phyloP scores from a whole-genome alignment of 2,329 filamentous ascomycete genomes.

The Xylaria sp. region DNA sequence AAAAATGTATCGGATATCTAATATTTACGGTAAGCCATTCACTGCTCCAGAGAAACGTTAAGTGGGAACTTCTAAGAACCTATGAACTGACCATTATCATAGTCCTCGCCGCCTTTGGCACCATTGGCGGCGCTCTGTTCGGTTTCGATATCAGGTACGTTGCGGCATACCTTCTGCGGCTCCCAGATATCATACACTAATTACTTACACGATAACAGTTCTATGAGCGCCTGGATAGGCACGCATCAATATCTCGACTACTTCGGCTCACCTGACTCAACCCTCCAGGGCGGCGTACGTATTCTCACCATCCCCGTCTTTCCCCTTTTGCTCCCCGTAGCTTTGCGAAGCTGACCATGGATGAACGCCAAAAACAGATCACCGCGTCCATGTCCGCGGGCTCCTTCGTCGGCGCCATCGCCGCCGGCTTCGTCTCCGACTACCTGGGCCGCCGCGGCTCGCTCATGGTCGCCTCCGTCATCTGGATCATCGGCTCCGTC shows the following conservation, averaged over 20 bases:
- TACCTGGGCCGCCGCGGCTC: conserved; percentile 45
- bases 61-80: neutral
- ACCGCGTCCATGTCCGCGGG: conserved; percentile 52
- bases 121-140: conserved; percentile 45
- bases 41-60: neutral
- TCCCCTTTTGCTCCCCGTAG: neutral
- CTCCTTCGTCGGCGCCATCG: conserved; percentile 49
- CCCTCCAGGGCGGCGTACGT: conserved; percentile 46
- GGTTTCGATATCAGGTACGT: conserved; percentile 8
- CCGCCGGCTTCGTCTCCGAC: conserved; percentile 50
- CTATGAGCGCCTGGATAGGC: conserved; percentile 50
- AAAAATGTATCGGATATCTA: conserved; percentile 7
- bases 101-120: conserved; percentile 25
- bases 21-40: conserved; percentile 9
- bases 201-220: conserved; percentile 31
- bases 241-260: conserved; percentile 51
- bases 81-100: neutral
- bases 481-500: conserved; percentile 58
- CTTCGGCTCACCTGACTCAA: conserved; percentile 48
- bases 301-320: too few species aligned
- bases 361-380: conserved; percentile 36
- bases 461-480: conserved; percentile 45
- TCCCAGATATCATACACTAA: too few species aligned
- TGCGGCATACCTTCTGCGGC: conserved; percentile 31
- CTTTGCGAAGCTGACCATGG: neutral